Percentiles rank a stretch among this genome's conserved stretches.
phyloP scores from a whole-genome alignment of 495 filamentous ascomycete genomes.

The Aspergillus conjunctus region DNA sequence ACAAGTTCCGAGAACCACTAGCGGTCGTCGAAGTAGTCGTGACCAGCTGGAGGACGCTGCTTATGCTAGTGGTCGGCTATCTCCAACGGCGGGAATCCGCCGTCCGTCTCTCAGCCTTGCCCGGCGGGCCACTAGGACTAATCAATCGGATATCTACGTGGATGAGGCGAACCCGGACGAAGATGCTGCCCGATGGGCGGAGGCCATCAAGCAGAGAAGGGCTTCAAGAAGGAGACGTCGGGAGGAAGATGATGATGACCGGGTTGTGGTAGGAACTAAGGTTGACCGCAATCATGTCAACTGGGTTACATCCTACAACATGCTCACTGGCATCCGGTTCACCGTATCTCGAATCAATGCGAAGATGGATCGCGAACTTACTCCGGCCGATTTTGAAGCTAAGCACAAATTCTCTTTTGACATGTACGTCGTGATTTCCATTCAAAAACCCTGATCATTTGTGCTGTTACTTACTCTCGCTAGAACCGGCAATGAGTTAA shows the following conservation, averaged over 20 bases:
- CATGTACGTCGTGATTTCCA: slow-evolving; percentile 62
- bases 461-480: slow-evolving; percentile 24
- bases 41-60: slow-evolving; percentile 65
- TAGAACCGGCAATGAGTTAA: slow-evolving; percentile 94
- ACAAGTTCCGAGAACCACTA: slow-evolving; percentile 71
- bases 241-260: slow-evolving; percentile 91
- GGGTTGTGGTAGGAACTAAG: slow-evolving; percentile 94
- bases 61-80: slow-evolving; percentile 76
- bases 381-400: slow-evolving; percentile 85
- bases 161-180: slow-evolving; percentile 87
- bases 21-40: slow-evolving; percentile 54
- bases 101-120: slow-evolving; percentile 81
- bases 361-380: slow-evolving; percentile 87
- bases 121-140: slow-evolving; percentile 77
- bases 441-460: neutral
- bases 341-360: slow-evolving; percentile 95
- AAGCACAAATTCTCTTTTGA: slow-evolving; percentile 99
- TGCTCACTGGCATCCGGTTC: slow-evolving; percentile 98
- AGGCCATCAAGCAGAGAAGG: slow-evolving; percentile 85
- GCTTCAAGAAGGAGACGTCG: slow-evolving; percentile 77
- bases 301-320: slow-evolving; percentile 98
- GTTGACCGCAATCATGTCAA: slow-evolving; percentile 97
- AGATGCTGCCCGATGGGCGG: slow-evolving; percentile 89
- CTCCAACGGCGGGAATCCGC: slow-evolving; percentile 70
- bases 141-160: slow-evolving; percentile 77